Percentiles rank a stretch among this genome's conserved stretches.
These are phyloP conservation scores for Silene latifolia DNA, from an alignment of 148 eudicot species.

Conservation along the genomic window DNA sequence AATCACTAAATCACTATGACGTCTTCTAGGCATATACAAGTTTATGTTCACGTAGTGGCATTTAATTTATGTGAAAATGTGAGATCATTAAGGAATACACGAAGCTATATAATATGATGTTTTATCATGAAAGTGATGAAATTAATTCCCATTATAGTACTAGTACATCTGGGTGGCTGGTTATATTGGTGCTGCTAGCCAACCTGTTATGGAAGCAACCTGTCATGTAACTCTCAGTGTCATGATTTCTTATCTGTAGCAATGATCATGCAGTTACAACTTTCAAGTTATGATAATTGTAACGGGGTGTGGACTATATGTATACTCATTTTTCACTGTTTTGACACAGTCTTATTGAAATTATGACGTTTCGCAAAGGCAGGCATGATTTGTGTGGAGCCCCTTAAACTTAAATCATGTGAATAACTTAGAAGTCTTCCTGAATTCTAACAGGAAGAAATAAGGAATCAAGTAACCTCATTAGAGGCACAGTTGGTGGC, in stretches of 20 bases:
- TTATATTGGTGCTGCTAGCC: not conserved
- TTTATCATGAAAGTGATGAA: too few species aligned
- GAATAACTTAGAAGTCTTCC: not conserved
- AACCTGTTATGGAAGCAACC: too few species aligned
- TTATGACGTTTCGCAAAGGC: not conserved
- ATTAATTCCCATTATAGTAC: too few species aligned
- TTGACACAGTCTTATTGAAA: conserved; percentile 4
- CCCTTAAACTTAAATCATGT: not conserved
- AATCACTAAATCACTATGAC: not conserved
- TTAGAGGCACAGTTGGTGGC: conserved; percentile 51
- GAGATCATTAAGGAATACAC: not conserved
- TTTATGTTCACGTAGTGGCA: not conserved
- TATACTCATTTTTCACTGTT: not conserved
- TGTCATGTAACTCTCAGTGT: too few species aligned
- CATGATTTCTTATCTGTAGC: too few species aligned
- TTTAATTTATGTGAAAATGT: not conserved
- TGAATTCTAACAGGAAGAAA: conserved; percentile 52
- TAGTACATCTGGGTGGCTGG: not conserved
- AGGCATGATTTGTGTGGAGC: not conserved
- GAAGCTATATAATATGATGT: not conserved
- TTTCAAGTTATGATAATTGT: not conserved
- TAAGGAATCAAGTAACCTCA: conserved; percentile 53
- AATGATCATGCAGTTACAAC: not conserved
- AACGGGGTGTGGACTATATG: not conserved
- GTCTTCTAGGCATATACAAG: not conserved